Evolutionary conservation across 306 rosid genomes (phyloP), one percentile per base, ranked within the genome.

Genomic region (Canavalia ensiformis): DNA sequence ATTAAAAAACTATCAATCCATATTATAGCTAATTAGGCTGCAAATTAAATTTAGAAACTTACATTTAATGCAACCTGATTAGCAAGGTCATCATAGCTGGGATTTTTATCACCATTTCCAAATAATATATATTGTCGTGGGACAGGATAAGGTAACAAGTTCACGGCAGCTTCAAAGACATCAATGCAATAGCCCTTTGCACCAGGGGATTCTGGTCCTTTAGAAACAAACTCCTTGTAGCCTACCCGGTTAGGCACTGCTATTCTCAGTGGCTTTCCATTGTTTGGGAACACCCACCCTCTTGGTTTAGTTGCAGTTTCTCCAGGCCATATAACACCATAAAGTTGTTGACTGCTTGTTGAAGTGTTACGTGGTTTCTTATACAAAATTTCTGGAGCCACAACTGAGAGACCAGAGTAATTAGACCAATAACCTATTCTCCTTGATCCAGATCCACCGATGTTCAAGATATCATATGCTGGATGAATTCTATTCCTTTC

Each of bases 211-310:
- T 85, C 65, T 81, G 88, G 87, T 89, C 97, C 97, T 73, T 87
- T 92, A 62, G 90, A 29, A 69, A 92, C 89, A 86, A 91, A 89
- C 6, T 89, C 88, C 49, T 50, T 12, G 90, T 88, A 95, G 85
- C 88, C 78, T 69, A 92, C 87, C 64, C 99, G 87, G 57, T 90
- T 33, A 54, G 98, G 99, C 72, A 95, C 99, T 6, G 86, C 98
- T 68, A 95, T 91, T 64, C 91, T 85, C 63, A 95, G 76, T 10
- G 96, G 94, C 84, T 59, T 90, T 39, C 99, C 99, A 77, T 93
- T 95, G 90, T 93, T 89, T 2, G 98, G 99, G 75, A 95, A 95
- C 8, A 95, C 90, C 99, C 99, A 95, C 57, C 98, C 99, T 66
- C 86, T 85, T 54, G 99, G 99, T 41, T 0, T 78, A 3, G 6